Evolutionary conservation across 2,329 filamentous ascomycete genomes (phyloP).

Genomic region (Aspergillus pseudotamarii): DNA sequence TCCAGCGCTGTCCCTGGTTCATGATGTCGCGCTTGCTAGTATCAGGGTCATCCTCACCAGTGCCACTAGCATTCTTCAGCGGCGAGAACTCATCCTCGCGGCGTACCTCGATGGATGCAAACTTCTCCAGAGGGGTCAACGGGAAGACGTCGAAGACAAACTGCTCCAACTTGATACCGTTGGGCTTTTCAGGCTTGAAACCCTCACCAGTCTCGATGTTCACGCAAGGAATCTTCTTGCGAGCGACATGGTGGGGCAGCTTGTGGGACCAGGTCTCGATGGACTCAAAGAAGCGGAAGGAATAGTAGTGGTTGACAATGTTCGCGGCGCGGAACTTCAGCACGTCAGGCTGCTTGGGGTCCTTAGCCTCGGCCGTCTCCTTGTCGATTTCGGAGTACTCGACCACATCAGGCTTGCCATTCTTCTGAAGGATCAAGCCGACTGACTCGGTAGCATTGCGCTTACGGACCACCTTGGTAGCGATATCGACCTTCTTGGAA

Average conservation of each 20-base stretch:
- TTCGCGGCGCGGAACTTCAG: conserved; percentile 97
- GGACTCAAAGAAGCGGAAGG: conserved; percentile 84
- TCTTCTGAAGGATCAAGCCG: conserved; percentile 90
- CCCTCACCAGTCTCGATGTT: conserved; percentile 75
- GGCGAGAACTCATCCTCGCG: conserved; percentile 98
- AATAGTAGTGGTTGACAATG: conserved; percentile 99
- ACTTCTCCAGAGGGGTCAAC: conserved; percentile 79
- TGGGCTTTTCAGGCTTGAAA: conserved; percentile 90
- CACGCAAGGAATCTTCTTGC: conserved; percentile 95
- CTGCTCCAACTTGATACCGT: conserved; percentile 98
- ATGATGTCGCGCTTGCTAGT: conserved; percentile 91
- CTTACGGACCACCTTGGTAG: conserved; percentile 99
- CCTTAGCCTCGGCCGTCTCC: conserved; percentile 84
- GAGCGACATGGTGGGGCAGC: conserved; percentile 91
- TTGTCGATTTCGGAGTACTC: conserved; percentile 97
- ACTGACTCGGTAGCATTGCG: conserved; percentile 95
- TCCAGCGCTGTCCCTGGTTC: conserved; percentile 85
- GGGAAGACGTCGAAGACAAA: conserved; percentile 99
- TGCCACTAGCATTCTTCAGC: conserved; percentile 85
- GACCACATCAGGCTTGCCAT: conserved; percentile 94
- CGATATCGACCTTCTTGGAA: conserved; percentile 86
- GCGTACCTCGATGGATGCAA: conserved; percentile 93
- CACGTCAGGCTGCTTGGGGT: conserved; percentile 75
- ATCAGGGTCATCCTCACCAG: conserved; percentile 89
- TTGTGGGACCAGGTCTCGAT: conserved; percentile 84